Conservation (phyloP, 805 yeast genomes). For the Ogataea paradorogensis region DNA sequence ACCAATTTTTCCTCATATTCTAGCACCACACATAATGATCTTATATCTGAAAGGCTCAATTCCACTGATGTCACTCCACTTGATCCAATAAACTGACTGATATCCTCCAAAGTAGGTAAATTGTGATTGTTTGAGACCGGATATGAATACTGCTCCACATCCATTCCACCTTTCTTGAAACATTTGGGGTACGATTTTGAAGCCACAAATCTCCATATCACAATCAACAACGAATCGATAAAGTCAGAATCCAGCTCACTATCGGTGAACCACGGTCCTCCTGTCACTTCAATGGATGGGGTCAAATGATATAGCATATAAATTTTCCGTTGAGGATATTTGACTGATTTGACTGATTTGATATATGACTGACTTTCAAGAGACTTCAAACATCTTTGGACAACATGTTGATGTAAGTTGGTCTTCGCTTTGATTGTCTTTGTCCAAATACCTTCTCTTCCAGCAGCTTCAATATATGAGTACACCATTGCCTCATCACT, state of each 20-base stretch:
- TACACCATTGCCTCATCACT: slow-evolving; percentile 90
- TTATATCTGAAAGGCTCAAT: slow-evolving; percentile 66
- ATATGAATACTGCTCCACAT: slow-evolving; percentile 28
- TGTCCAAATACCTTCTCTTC: slow-evolving; percentile 96
- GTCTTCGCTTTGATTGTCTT: slow-evolving; percentile 86
- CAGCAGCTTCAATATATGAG: slow-evolving; percentile 86
- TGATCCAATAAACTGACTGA: slow-evolving; percentile 67
- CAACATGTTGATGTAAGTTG: slow-evolving; percentile 89
- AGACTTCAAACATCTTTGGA: slow-evolving; percentile 73
- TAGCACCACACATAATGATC: slow-evolving; percentile 82
- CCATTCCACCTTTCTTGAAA: slow-evolving; percentile 41
- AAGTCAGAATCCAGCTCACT: slow-evolving; percentile 92
- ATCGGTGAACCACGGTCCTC: slow-evolving; percentile 99
- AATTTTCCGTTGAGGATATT: slow-evolving; percentile 87
- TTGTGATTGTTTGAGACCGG: slow-evolving; percentile 36
- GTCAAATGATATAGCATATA: slow-evolving; percentile 93
- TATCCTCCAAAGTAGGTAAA: slow-evolving; percentile 69
- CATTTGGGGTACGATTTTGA: slow-evolving; percentile 74
- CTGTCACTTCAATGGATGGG: slow-evolving; percentile 94
- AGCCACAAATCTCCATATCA: slow-evolving; percentile 85
- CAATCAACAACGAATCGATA: slow-evolving; percentile 75
- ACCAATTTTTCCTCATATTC: slow-evolving; percentile 86
- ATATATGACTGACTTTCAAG: slow-evolving; percentile 79
- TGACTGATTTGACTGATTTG: slow-evolving; percentile 87
- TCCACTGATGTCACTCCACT: slow-evolving; percentile 82